A percentile compares a stretch with the other conserved stretches of the same genome.
Conservation (phyloP, 208 protist species). For the Wallacemonas sp. region DNA sequence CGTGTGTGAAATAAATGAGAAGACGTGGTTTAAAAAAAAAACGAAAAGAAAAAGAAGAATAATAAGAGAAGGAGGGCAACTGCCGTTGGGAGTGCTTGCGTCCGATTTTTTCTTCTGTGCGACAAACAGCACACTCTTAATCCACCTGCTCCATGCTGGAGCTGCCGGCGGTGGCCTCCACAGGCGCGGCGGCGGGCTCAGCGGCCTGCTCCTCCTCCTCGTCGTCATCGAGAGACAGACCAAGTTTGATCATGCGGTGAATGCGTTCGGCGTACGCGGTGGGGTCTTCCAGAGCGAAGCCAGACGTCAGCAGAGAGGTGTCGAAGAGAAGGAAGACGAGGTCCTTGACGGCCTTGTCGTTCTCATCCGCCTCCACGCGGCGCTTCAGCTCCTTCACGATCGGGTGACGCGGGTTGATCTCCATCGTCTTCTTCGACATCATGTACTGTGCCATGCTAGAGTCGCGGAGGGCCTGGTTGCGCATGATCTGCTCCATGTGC, state of each 20-base stretch:
- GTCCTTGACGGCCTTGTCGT: slow-evolving; percentile 98
- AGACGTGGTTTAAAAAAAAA: too few species aligned
- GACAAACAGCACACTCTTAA: slow-evolving; percentile 39
- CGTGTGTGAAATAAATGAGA: too few species aligned
- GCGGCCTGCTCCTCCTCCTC: slow-evolving; percentile 38
- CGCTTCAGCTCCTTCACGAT: slow-evolving; percentile 96
- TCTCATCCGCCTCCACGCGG: slow-evolving; percentile 92
- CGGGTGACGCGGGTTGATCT: slow-evolving; percentile 97
- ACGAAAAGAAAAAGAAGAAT: slow-evolving; percentile 16
- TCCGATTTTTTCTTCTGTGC: neutral
- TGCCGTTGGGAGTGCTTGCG: slow-evolving; percentile 10
- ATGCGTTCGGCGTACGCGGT: slow-evolving; percentile 94
- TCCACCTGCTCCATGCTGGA: slow-evolving; percentile 96
- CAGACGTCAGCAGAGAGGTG: slow-evolving; percentile 97
- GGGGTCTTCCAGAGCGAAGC: slow-evolving; percentile 98
- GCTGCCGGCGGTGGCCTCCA: slow-evolving; percentile 66
- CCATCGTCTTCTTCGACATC: slow-evolving; percentile 98
- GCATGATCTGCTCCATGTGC: slow-evolving; percentile 99
- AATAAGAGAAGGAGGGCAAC: slow-evolving; percentile 7
- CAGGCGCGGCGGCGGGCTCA: slow-evolving; percentile 34
- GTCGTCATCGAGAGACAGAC: slow-evolving; percentile 93
- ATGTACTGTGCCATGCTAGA: slow-evolving; percentile 97
- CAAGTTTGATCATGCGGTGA: slow-evolving; percentile 98
- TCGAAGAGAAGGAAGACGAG: slow-evolving; percentile 98
- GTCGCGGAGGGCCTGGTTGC: slow-evolving; percentile 98